A percentile compares a stretch with the other conserved stretches of the same genome.
phyloP scores from a whole-genome alignment of 192 early-diverging fungal species.

The Coemansia sp. region DNA sequence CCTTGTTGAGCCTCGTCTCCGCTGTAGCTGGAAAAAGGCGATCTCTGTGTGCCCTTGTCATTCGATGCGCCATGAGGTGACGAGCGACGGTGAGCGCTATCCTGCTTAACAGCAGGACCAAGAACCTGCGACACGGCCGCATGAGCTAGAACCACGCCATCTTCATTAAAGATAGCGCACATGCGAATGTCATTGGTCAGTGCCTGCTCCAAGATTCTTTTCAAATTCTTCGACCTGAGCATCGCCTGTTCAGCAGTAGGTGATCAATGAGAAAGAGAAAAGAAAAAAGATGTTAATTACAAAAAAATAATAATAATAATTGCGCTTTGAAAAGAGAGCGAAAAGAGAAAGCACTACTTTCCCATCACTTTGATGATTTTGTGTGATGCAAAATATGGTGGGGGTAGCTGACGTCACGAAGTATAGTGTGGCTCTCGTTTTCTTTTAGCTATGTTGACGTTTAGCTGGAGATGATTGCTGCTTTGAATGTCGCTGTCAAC shows the following conservation, averaged over 20 bases:
- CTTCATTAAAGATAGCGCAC: slow-evolving; percentile 47
- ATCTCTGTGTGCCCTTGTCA: neutral
- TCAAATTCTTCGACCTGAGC: slow-evolving; percentile 49
- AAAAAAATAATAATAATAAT: too few relatives aligned
- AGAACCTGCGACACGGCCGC: slow-evolving; percentile 12
- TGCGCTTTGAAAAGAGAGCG: too few relatives aligned
- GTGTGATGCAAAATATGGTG: too few relatives aligned
- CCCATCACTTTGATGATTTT: too few relatives aligned
- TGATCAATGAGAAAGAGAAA: neutral
- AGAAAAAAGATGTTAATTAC: too few relatives aligned
- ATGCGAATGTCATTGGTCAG: slow-evolving; percentile 37
- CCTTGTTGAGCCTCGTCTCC: slow-evolving; percentile 3
- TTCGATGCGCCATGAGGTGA: neutral
- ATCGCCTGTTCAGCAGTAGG: slow-evolving; percentile 12
- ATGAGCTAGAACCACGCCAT: slow-evolving; percentile 49
- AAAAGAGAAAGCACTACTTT: too few relatives aligned
- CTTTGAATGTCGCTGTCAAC: too few relatives aligned
- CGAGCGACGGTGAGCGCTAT: neutral
- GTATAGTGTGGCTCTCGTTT: too few relatives aligned
- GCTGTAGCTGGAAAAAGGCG: neutral
- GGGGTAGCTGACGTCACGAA: too few relatives aligned
- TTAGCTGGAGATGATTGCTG: too few relatives aligned
- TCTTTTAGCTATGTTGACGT: too few relatives aligned
- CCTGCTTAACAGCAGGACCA: neutral
- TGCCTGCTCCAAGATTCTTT: slow-evolving; percentile 44